Percentiles rank a stretch among this genome's conserved stretches.
Evolutionary conservation across 2,329 filamentous ascomycete species (phyloP).

Genomic region (Cladosporium velox): DNA sequence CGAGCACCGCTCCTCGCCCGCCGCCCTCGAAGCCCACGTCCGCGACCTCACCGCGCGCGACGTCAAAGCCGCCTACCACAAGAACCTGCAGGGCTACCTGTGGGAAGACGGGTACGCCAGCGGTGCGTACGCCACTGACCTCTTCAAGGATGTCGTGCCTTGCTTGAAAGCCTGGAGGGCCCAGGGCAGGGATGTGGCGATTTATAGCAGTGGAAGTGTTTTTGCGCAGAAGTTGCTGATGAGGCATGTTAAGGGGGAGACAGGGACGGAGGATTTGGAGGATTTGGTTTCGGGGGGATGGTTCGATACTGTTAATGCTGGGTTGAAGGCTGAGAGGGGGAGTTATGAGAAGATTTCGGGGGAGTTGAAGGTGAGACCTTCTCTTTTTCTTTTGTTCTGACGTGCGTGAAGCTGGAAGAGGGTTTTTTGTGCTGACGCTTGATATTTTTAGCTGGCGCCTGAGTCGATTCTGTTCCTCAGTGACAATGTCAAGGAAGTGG

Average conservation of each 20-base stretch:
- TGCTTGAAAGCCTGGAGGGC: constrained; percentile 53
- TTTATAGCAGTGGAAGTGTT: constrained; percentile 81
- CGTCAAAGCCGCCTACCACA: constrained; percentile 75
- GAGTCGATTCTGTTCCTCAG: constrained; percentile 67
- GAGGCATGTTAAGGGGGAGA: constrained; percentile 52
- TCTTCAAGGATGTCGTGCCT: constrained; percentile 73
- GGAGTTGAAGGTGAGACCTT: constrained; percentile 39
- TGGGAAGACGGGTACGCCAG: constrained; percentile 74
- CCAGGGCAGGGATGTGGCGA: constrained; percentile 62
- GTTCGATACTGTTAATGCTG: constrained; percentile 82
- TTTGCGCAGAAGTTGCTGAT: constrained; percentile 80
- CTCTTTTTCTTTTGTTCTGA: not conserved
- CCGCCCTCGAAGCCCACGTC: constrained; percentile 66
- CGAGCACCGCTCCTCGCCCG: constrained; percentile 60
- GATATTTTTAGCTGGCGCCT: not conserved
- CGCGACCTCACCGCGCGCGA: constrained; percentile 70
- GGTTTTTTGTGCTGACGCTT: not conserved
- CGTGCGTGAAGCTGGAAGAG: not conserved
- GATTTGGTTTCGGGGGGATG: constrained; percentile 60
- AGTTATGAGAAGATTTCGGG: constrained; percentile 69
- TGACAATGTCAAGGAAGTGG: constrained; percentile 67
- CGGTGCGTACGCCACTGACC: constrained; percentile 68
- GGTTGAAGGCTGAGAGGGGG: constrained; percentile 65
- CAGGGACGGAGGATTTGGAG: constrained; percentile 60
- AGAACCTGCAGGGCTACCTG: constrained; percentile 76